These are phyloP conservation scores for Aristolochia fimbriata DNA, from an alignment of 164 flowering plant species.

Conservation along the genomic window DNA sequence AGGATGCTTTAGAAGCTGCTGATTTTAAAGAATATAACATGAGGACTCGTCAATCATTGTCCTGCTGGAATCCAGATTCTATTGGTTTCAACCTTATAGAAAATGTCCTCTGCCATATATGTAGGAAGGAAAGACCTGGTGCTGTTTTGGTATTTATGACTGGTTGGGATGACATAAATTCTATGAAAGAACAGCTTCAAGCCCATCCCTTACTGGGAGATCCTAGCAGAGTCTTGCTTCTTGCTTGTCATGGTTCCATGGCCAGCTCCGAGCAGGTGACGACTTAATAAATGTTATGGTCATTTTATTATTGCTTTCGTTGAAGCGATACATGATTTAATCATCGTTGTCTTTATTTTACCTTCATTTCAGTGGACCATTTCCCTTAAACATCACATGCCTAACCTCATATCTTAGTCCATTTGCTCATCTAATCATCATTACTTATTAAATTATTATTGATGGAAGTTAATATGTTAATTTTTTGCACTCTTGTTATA, in stretches of 20 bases:
- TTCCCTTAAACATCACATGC: background rate
- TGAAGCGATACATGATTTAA: too few species aligned
- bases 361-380: background rate
- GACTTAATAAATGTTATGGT: background rate
- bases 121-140: conserved; percentile 72
- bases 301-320: background rate
- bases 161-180: conserved; percentile 97
- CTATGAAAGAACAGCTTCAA: conserved; percentile 80
- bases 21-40: conserved; percentile 46
- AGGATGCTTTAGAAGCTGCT: conserved; percentile 77
- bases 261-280: conserved; percentile 93
- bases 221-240: conserved; percentile 62
- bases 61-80: conserved; percentile 92
- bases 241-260: conserved; percentile 98
- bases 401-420: background rate
- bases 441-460: background rate
- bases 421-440: background rate
- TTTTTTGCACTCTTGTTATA: background rate
- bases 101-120: conserved; percentile 58
- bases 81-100: conserved; percentile 91
- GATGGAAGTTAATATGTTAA: background rate
- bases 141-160: conserved; percentile 95
- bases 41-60: conserved; percentile 62
- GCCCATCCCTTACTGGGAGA: conserved; percentile 72
- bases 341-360: background rate